Evolutionary conservation across 345 rosid genomes (phyloP), one percentile per base, ranked within the genome.

Genomic region (Corchorus capsularis): DNA sequence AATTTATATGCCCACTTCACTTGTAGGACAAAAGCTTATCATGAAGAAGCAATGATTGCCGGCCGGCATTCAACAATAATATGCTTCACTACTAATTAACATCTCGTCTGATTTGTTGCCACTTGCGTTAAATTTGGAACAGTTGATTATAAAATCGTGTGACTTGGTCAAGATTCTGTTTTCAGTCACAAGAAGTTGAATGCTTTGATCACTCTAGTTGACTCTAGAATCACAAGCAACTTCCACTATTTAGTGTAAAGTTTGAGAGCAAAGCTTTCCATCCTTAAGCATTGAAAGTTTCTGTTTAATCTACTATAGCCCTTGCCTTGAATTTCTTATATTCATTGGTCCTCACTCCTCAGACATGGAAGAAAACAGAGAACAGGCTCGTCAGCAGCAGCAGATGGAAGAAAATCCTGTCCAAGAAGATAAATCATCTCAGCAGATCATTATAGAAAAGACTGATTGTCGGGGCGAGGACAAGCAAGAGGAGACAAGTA

Each of bases 341-440:
- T 60, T 27, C 64, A 27, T 60, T 60, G n/a, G n/a, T n/a, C n/a
- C n/a, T n/a, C n/a, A n/a, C n/a, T 60, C 52, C 53, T 39, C 53
- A 46, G 53, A 45, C 46, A 66, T 45, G 71, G 54, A 66, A 46
- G 71, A 66, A n/a, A 19, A 45, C 19, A 66, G 13, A 45, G 54
- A 66, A 66, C 16, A n/a, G 1, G 3, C 20, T 37, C 68, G 4
- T 56, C 27, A 56, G 7, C 8, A 55, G 20, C 20, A 63, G 47
- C 68, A 35, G 67, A 63, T 35, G 2, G 7, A 14, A 63, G 46
- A 37, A 16, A 10, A 63, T 35, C 35, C n/a, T n/a, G n/a, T 4
- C 4, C 45, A 16, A 63, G 45, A 35, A 37, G 20, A 34, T 16
- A 35, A 37, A 6, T 14, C 9, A 1, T 35, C 5, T 9, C 22